These are phyloP conservation scores for Calonectria pteridis DNA, from an alignment of 2,329 filamentous ascomycete species.

Conservation along the genomic window DNA sequence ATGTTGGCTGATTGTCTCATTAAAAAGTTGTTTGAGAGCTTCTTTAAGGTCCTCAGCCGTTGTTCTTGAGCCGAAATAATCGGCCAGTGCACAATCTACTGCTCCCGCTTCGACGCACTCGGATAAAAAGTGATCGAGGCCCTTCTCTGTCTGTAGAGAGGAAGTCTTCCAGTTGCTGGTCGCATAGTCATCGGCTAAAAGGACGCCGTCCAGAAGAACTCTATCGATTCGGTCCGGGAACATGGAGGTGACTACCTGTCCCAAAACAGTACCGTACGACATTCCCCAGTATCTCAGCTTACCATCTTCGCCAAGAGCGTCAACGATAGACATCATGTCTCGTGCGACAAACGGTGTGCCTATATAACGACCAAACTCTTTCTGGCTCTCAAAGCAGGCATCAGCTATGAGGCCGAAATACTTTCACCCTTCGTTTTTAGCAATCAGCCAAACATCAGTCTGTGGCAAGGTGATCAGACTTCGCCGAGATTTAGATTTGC, in stretches of 20 bases:
- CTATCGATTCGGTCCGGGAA: slow-evolving; percentile 37
- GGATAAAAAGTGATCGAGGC: background rate
- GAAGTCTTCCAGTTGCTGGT: background rate
- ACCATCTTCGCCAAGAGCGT: slow-evolving; percentile 51
- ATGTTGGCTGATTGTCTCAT: background rate
- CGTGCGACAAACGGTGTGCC: slow-evolving; percentile 51
- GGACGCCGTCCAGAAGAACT: slow-evolving; percentile 34
- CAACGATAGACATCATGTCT: slow-evolving; percentile 54
- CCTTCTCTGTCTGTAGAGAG: slow-evolving; percentile 12
- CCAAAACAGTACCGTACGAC: slow-evolving; percentile 39
- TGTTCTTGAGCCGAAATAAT: background rate
- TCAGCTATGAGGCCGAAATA: background rate
- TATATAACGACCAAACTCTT: slow-evolving; percentile 42
- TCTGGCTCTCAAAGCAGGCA: slow-evolving; percentile 39
- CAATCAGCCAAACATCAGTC: slow-evolving; percentile 11
- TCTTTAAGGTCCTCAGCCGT: background rate
- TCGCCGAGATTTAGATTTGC: slow-evolving; percentile 18
- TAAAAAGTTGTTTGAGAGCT: background rate
- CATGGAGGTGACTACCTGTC: slow-evolving; percentile 35
- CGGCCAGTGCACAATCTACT: background rate
- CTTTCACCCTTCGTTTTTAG: slow-evolving; percentile 9
- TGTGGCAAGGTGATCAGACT: slow-evolving; percentile 20
- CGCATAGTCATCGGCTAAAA: slow-evolving; percentile 29
- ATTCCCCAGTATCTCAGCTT: slow-evolving; percentile 50
- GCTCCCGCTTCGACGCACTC: slow-evolving; percentile 24